Base-by-base conservation (phyloP, 768 basidiomycete species). In the Pleurotus eryngii region DNA sequence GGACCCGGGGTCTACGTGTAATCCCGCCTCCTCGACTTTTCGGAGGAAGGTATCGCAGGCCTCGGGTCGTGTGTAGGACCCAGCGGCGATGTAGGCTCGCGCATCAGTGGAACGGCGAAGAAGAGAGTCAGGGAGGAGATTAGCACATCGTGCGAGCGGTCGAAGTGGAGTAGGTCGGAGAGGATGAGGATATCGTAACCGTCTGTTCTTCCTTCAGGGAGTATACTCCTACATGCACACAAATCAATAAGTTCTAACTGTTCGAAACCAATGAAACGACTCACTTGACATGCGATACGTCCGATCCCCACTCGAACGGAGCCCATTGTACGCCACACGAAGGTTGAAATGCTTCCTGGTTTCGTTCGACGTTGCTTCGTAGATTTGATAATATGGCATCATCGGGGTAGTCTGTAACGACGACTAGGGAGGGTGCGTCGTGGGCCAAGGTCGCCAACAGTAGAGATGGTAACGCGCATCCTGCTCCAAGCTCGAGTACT, bases 401-500 rank as follows among this genome's bases (percentile, higher is more conserved):
- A 63, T 89, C 86, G 1, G 87, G 86, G 66, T 88, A 86, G 66
- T 92, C 89, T 3, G 85, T 89, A 18, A 77, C 74, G 12, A 87
- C 81, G 38, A 87, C 72, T 37, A 83, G 69, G 8, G 76, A 70
- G 3, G 86, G 84, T 2, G 81, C 71, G 3, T 70, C 61, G 30
- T 9, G 11, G 2, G 69, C 57, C 8, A 72, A 63, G 5, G 77
- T 81, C 42, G 84, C 74, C 37, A 82, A 62, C 1, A 91, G 73
- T 1, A 90, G 71, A 0, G 85, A 88, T 4, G 87, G 88, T 6
- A 92, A 67, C 15, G 82, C 87, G 46, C 81, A 79, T 5, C 89
- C 87, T 6, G 87, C 81, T 2, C 86, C 87, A 3, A 90, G 79
- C 66, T 91, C 89, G n/a, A 90, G 64, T 1, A 86, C 87, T 88